phyloP scores from a whole-genome alignment of 2,329 filamentous ascomycete species.

The Fusarium xylarioides region DNA sequence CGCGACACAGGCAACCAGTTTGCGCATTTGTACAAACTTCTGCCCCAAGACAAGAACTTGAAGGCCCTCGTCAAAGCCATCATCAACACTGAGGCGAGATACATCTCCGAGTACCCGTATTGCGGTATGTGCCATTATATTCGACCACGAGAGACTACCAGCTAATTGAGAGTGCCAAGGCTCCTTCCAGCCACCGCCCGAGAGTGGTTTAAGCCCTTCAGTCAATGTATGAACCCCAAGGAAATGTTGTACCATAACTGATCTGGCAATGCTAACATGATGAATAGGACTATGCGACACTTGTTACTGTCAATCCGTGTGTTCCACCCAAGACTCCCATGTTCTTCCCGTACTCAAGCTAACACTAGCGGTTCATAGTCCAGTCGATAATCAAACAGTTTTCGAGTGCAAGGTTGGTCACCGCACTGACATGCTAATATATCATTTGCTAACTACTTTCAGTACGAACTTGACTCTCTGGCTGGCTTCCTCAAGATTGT shows the following conservation, averaged over 20 bases:
- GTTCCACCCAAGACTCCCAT: fast-evolving
- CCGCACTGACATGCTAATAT: fast-evolving
- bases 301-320: conserved; percentile 13
- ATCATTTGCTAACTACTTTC: neutral
- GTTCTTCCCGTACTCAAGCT: neutral
- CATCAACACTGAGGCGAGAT: conserved; percentile 22
- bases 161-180: neutral
- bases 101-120: conserved; percentile 17
- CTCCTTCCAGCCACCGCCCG: conserved; percentile 12
- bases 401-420: conserved; percentile 18
- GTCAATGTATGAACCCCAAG: neutral
- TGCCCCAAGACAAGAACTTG: conserved; percentile 9
- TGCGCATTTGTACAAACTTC: conserved; percentile 17
- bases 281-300: conserved; percentile 4
- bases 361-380: neutral
- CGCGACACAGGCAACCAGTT: conserved; percentile 22
- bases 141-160: fast-evolving
- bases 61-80: conserved; percentile 16
- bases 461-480: conserved; percentile 24
- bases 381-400: conserved; percentile 16
- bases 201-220: conserved; percentile 14
- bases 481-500: conserved; percentile 23
- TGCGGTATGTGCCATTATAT: neutral
- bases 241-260: neutral
- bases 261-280: neutral